Base-by-base conservation (phyloP, 768 basidiomycete species). In the Tylopilus sp. region DNA sequence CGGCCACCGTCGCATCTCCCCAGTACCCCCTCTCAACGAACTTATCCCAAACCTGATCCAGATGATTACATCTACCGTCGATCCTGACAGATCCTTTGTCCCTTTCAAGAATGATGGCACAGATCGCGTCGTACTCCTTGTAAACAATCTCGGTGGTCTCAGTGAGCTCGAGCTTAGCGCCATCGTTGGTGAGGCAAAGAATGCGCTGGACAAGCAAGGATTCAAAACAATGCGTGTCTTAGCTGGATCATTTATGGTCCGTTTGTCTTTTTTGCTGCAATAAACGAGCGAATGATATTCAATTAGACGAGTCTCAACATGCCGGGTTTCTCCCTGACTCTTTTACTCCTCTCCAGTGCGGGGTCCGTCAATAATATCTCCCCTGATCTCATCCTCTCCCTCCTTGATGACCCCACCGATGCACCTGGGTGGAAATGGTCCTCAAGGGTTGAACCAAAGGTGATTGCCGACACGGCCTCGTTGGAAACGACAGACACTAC, bases 391-490 rank as follows among this genome's bases (percentile, higher is more conserved):
- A 62, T 92, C 44, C 74, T 91, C 17, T 79, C 80, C 20, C 78
- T 90, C 30, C 76, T 93, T 28, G 91, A 91, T 57, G 83, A 83
- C 35, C 73, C 73, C 21, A 69, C 83, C 7, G 73, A 84, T 42
- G 80, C 82, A 1, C 90, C 90, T 0, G 94, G 91, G 13, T 95
- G 94, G 93, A 86, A 81, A 59, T 93, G 87, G 89, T 78, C 80
- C 5, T 75, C 86, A 1, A 69, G 67, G 21, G 56, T 67, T 0
- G 61, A 70, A 38, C 81, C 83, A 48, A 69, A 33, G 23, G 39
- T 60, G 22, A 55, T 60, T 30, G 46, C 60, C 9, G 51, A 57
- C 46, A 51, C 26, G 6, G 6, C 31, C 36, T 48, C 57, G 38
- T 48, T 56, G n/a, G 43, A 51, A 26, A 52, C 65, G 12, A 42